A percentile compares a stretch with the other conserved stretches of the same genome.
phyloP scores from a whole-genome alignment of 108 stramenopile species.

The Cylindrotheca closterium region DNA sequence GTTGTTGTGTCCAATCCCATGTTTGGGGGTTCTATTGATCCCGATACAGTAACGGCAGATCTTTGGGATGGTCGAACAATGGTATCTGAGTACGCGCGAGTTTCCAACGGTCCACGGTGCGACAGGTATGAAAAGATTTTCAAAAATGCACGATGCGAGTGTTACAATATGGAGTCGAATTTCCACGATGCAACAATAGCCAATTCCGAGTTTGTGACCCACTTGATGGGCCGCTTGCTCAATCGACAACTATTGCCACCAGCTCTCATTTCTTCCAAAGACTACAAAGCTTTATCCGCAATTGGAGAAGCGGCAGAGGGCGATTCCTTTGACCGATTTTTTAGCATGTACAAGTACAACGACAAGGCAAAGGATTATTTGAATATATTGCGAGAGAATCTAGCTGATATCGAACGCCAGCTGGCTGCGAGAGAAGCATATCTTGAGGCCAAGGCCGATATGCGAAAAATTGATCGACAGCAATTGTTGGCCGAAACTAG shows the following conservation, averaged over 20 bases:
- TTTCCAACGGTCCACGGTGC: constrained; percentile 70
- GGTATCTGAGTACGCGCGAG: constrained; percentile 86
- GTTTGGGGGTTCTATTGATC: constrained; percentile 56
- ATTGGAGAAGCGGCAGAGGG: constrained; percentile 87
- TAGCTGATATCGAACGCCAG: constrained; percentile 90
- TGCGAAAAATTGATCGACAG: constrained; percentile 87
- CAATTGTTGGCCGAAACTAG: constrained; percentile 86
- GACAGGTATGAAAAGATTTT: constrained; percentile 87
- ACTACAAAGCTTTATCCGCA: constrained; percentile 87
- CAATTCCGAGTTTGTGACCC: constrained; percentile 95
- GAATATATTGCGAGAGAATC: constrained; percentile 82
- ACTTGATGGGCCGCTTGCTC: constrained; percentile 90
- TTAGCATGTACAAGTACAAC: constrained; percentile 95
- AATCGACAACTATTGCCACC: constrained; percentile 75
- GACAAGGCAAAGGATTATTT: constrained; percentile 70
- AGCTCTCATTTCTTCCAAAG: constrained; percentile 89
- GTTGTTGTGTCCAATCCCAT: constrained; percentile 93
- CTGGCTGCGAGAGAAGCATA: constrained; percentile 94
- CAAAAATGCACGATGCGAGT: constrained; percentile 86
- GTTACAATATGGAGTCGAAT: constrained; percentile 90
- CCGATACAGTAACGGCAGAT: neutral
- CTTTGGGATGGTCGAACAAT: constrained; percentile 90
- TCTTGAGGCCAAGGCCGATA: constrained; percentile 86
- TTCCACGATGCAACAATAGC: constrained; percentile 89
- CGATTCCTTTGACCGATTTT: constrained; percentile 94